phyloP scores from a whole-genome alignment of 2,329 filamentous ascomycete species.

The Pseudogymnoascus sp. region DNA sequence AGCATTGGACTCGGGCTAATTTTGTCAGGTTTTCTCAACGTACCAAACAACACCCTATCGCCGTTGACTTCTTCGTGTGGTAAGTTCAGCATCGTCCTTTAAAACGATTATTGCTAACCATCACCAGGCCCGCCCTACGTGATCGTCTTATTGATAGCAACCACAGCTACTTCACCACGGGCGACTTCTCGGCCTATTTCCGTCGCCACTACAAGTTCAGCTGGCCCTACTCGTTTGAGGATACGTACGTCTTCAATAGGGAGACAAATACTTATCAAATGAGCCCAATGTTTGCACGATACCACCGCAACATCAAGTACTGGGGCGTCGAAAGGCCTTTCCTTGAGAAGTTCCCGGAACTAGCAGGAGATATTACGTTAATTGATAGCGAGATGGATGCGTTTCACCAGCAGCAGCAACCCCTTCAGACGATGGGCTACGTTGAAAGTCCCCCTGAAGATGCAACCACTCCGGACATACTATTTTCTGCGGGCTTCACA shows the following conservation, averaged over 20 bases:
- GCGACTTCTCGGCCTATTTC: conserved; percentile 14
- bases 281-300: conserved; percentile 15
- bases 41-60: conserved; percentile 15
- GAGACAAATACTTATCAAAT: conserved; percentile 12
- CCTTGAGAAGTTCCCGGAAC: conserved; percentile 16
- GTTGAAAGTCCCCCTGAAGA: neutral
- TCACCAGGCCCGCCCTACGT: conserved; percentile 14
- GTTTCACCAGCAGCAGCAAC: neutral
- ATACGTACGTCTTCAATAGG: conserved; percentile 13
- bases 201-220: conserved; percentile 17
- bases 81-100: neutral
- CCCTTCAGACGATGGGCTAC: neutral
- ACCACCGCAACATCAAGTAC: conserved; percentile 13
- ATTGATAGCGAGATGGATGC: neutral
- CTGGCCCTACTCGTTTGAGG: conserved; percentile 16
- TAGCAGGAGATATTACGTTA: neutral
- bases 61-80: conserved; percentile 19
- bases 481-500: neutral
- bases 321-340: conserved; percentile 16
- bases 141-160: conserved; percentile 16
- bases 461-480: neutral
- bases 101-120: neutral
- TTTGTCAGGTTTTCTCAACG: conserved; percentile 13
- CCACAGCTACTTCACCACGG: conserved; percentile 13
- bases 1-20: neutral